A percentile compares a stretch with the other conserved stretches of the same genome.
These are phyloP conservation scores for Leishmania tropica DNA, from an alignment of 208 protist genomes.

Conservation along the genomic window DNA sequence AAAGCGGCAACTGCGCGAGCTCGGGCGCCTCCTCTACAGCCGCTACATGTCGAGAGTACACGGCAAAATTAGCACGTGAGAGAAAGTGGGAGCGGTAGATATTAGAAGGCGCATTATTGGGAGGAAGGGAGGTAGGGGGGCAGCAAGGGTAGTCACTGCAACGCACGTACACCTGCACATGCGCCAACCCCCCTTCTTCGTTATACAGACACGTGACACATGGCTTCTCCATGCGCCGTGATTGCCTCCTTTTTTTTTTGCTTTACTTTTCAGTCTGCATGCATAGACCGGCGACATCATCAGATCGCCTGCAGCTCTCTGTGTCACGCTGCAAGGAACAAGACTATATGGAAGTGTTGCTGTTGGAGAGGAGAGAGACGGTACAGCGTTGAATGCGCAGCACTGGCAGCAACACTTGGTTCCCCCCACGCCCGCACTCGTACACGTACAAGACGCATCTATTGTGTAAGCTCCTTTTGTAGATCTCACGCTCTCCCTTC, in stretches of 20 bases:
- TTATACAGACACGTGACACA: neutral
- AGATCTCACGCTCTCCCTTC: neutral
- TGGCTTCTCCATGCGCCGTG: neutral
- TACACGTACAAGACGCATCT: neutral
- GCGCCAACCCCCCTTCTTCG: neutral
- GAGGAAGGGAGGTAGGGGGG: neutral
- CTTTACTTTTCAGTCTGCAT: neutral
- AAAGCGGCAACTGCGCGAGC: slow-evolving; percentile 42
- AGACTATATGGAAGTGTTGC: neutral
- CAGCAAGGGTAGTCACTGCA: neutral
- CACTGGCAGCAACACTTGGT: neutral
- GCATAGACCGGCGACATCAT: neutral
- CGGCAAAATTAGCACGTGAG: neutral
- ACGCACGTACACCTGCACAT: neutral
- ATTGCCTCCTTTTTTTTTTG: slow-evolving; percentile 14
- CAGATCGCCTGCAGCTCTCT: neutral
- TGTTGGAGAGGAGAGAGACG: neutral
- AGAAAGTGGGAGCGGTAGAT: neutral
- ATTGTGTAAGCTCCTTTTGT: neutral
- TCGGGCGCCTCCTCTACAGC: slow-evolving; percentile 52
- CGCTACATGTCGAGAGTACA: slow-evolving; percentile 22
- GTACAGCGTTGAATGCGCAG: neutral
- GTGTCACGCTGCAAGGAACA: neutral
- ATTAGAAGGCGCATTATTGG: neutral
- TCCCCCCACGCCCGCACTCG: neutral